Base-by-base conservation (phyloP, 208 protist species). In the Balamuthia mandrillaris region DNA sequence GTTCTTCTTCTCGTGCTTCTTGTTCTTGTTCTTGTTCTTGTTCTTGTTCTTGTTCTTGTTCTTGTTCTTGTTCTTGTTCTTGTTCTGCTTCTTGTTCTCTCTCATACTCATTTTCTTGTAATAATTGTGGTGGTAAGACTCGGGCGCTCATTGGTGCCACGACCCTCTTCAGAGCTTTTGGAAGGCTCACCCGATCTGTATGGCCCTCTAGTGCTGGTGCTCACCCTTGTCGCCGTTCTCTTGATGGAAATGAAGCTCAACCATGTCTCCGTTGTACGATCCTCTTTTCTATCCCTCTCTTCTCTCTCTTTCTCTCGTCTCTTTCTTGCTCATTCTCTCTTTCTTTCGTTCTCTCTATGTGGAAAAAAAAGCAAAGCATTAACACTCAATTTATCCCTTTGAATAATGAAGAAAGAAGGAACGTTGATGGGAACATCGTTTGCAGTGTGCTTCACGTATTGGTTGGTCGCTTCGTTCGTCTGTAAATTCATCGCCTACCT, bases 101-200 rank as follows among this genome's bases (percentile, higher is more conserved):
- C 52, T 81, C 27, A 81, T 81, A 31, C n/a, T n/a, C n/a, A n/a
- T n/a, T n/a, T n/a, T n/a, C n/a, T n/a, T 81, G 72, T 21, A 81
- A 81, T 31, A 61, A 42, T 49, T 81, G 47, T 39, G 72, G 72
- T 33, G 60, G 41, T n/a, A 81, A 39, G 31, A 49, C 72, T n/a
- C 47, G 72, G 4, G 60, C 72, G 27, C 52, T 81, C 49, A 74
- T 49, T 42, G 44, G 63, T 16, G 14, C 52, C 24, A 10, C n/a
- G n/a, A 58, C 1, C 2, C 51, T 31, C 1, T 1, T 31, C 51
- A 58, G n/a, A 58, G n/a, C 51, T 31, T 27, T 33, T 27, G 31
- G 24, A 10, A 10, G 24, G 31, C 52, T 33, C 3, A 60, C 52
- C 24, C 52, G 24, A 60, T 27, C 24, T 0, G 4, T 5, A 7